phyloP scores from a whole-genome alignment of 352 stramenopile genomes.

The Sclerospora graminicola region DNA sequence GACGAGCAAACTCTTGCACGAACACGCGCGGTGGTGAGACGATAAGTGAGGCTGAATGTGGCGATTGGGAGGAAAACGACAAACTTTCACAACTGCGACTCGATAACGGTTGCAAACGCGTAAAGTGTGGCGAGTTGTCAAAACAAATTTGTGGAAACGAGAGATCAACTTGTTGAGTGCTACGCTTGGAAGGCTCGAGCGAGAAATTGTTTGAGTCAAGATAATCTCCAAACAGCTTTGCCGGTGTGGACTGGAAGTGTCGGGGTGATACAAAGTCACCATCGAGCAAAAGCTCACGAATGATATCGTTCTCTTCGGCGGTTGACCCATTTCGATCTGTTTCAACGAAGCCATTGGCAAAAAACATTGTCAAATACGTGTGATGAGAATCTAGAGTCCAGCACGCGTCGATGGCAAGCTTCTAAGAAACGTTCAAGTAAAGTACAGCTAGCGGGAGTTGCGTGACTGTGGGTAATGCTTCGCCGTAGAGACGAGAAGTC shows the following conservation, averaged over 20 bases:
- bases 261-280: conserved; percentile 57
- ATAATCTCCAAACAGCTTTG: conserved; percentile 24
- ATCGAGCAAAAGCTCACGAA: conserved; percentile 64
- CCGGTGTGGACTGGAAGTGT: conserved; percentile 33
- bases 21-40: conserved; percentile 66
- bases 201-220: conserved; percentile 9
- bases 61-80: conserved; percentile 26
- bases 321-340: conserved; percentile 36
- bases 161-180: conserved; percentile 43
- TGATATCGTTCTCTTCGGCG: conserved; percentile 61
- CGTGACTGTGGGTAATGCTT: conserved; percentile 28
- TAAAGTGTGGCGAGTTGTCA: conserved; percentile 47
- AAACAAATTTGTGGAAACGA: conserved; percentile 66
- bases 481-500: conserved; percentile 23
- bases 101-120: conserved; percentile 47
- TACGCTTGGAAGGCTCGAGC: conserved; percentile 27
- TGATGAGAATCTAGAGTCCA: conserved; percentile 15
- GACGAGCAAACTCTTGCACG: conserved; percentile 60
- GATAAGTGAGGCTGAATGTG: conserved; percentile 44
- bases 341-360: conserved; percentile 51
- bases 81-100: conserved; percentile 33
- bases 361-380: conserved; percentile 37
- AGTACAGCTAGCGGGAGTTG: conserved; percentile 23
- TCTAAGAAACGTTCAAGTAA: conserved; percentile 29
- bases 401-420: conserved; percentile 13